Evolutionary conservation across 306 rosid genomes (phyloP).

Genomic region (Medicago arabica): DNA sequence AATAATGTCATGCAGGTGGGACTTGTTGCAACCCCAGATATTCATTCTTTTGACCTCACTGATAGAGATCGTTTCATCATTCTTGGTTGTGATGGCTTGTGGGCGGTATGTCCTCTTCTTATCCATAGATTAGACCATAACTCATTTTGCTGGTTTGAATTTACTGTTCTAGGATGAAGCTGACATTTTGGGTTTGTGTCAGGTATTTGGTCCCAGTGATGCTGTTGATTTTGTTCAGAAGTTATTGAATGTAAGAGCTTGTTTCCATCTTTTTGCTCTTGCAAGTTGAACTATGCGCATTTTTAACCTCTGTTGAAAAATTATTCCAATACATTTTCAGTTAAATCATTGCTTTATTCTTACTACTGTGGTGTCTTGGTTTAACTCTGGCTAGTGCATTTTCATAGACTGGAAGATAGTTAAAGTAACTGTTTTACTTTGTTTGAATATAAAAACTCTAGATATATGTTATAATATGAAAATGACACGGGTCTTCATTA

Average conservation of each 20-base stretch:
- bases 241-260: constrained; percentile 63
- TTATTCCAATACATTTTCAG: constrained; percentile 2
- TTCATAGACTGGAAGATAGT: not conserved
- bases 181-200: constrained; percentile 36
- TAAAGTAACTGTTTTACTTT: no score
- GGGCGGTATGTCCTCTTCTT: constrained; percentile 72
- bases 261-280: constrained; percentile 26
- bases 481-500: not conserved
- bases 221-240: constrained; percentile 90
- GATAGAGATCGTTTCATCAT: constrained; percentile 83
- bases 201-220: constrained; percentile 97
- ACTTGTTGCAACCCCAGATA: constrained; percentile 77
- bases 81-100: constrained; percentile 95
- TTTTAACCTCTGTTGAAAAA: constrained; percentile 12
- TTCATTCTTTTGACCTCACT: constrained; percentile 80
- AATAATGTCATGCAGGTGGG: constrained; percentile 71
- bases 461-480: no score
- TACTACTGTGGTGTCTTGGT: not conserved
- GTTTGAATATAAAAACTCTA: no score
- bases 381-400: not conserved
- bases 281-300: constrained; percentile 27
- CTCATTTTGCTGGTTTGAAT: constrained; percentile 39
- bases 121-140: not conserved
- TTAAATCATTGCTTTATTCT: constrained; percentile 12
- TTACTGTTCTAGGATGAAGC: constrained; percentile 23